These are phyloP conservation scores for Cordyceps farinosa DNA, from an alignment of 2,329 filamentous ascomycete genomes.

Conservation along the genomic window DNA sequence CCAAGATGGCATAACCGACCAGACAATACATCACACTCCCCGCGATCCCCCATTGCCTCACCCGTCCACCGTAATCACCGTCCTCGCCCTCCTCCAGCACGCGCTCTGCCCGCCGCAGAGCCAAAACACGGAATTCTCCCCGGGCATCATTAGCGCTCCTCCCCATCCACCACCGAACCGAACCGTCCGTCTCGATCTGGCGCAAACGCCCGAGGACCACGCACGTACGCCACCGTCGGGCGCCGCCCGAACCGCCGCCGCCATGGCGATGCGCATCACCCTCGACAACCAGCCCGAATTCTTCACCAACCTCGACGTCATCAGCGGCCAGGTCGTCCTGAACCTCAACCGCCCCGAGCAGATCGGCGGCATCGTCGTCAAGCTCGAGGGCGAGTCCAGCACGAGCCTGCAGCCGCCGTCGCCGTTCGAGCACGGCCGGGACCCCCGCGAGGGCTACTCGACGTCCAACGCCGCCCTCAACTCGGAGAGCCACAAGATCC, in stretches of 20 bases:
- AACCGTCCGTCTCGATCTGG: background rate
- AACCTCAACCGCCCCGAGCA: slow-evolving; percentile 62
- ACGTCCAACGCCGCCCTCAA: slow-evolving; percentile 31
- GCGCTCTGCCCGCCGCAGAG: background rate
- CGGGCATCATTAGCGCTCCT: background rate
- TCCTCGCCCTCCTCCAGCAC: background rate
- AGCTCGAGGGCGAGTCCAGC: slow-evolving; percentile 75
- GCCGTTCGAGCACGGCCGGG: slow-evolving; percentile 37
- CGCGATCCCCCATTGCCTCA: slow-evolving; percentile 2
- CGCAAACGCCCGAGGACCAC: background rate
- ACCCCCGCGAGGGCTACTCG: slow-evolving; percentile 32
- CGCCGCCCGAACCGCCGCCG: slow-evolving; percentile 23
- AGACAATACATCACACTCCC: slow-evolving; percentile 1
- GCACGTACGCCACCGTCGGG: background rate
- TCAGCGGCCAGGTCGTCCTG: slow-evolving; percentile 60
- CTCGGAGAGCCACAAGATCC: slow-evolving; percentile 65
- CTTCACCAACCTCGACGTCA: slow-evolving; percentile 75
- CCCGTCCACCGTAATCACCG: background rate
- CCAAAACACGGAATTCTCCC: background rate
- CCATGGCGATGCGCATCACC: slow-evolving; percentile 64
- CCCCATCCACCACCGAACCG: background rate
- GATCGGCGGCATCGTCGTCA: slow-evolving; percentile 71
- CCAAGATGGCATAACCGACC: slow-evolving; percentile 1
- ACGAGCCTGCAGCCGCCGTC: slow-evolving; percentile 58
- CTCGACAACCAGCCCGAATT: slow-evolving; percentile 66